Percentiles rank a stretch among this genome's conserved stretches.
phyloP scores from a whole-genome alignment of 1,139 yeast species.

The Kodamaea fungicola region DNA sequence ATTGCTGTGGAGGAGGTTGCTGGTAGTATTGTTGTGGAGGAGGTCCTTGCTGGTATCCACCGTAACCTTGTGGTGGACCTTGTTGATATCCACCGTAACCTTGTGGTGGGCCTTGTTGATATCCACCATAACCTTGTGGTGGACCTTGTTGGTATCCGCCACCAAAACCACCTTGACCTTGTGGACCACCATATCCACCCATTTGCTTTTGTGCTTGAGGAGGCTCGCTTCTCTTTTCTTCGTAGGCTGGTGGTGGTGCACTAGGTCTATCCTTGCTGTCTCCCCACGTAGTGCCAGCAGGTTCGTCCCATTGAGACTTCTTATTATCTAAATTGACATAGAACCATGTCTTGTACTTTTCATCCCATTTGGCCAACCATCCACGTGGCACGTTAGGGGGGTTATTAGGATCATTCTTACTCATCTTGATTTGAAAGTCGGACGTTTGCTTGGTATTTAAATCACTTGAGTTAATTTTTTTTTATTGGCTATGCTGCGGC shows the following conservation, averaged over 20 bases:
- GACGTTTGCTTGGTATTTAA: conserved; percentile 1
- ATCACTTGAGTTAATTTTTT: not conserved
- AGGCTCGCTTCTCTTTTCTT: conserved; percentile 5
- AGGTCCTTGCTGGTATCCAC: conserved; percentile 17
- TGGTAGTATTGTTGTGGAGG: conserved; percentile 19
- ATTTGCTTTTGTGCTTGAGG: not conserved
- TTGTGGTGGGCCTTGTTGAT: conserved; percentile 11
- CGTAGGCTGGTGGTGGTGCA: conserved; percentile 27
- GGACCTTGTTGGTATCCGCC: conserved; percentile 19
- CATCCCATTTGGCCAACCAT: conserved; percentile 86
- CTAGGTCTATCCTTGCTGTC: conserved; percentile 15
- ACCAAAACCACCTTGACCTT: conserved; percentile 12
- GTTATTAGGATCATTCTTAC: conserved; percentile 23
- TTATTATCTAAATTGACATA: conserved; percentile 73
- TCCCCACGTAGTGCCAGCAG: conserved; percentile 53
- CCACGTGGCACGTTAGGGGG: conserved; percentile 68
- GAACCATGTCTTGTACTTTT: conserved; percentile 71
- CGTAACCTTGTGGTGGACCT: conserved; percentile 16
- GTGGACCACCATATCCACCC: not conserved
- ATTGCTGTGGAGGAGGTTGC: conserved; percentile 19
- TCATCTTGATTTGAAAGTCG: conserved; percentile 7
- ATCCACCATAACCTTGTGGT: conserved; percentile 18
- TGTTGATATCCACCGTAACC: conserved; percentile 17
- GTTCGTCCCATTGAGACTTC: conserved; percentile 89
- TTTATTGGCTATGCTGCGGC: conserved; percentile 4